A percentile compares a stretch with the other conserved stretches of the same genome.
These are phyloP conservation scores for Phialemoniopsis sp. DNA, from an alignment of 2,329 filamentous ascomycete genomes.

Conservation along the genomic window DNA sequence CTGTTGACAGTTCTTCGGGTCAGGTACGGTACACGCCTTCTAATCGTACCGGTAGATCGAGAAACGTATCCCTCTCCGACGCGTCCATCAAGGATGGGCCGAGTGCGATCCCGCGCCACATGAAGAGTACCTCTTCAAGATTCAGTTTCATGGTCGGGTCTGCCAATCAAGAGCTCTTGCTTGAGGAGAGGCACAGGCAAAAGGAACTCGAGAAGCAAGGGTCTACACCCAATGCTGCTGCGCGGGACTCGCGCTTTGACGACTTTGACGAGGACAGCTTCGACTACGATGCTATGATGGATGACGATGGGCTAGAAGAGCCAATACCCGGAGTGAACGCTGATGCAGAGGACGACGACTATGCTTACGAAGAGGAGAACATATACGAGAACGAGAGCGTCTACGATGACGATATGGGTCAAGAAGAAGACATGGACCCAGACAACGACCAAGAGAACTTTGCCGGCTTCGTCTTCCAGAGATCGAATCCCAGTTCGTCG, in stretches of 20 bases:
- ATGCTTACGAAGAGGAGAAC: constrained; percentile 52
- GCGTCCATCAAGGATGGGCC: constrained; percentile 37
- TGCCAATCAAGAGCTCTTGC: constrained; percentile 61
- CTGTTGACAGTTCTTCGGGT: constrained; percentile 15
- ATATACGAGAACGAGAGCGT: constrained; percentile 23
- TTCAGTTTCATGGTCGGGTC: constrained; percentile 78
- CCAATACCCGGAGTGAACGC: constrained; percentile 56
- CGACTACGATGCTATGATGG: constrained; percentile 61
- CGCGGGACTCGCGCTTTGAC: constrained; percentile 51
- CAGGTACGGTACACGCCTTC: constrained; percentile 23
- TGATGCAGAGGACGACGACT: constrained; percentile 53
- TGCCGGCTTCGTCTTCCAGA: constrained; percentile 54
- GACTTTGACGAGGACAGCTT: constrained; percentile 59
- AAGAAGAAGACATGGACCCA: constrained; percentile 33
- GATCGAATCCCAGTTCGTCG: constrained; percentile 46
- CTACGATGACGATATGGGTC: constrained; percentile 23
- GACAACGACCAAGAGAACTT: constrained; percentile 58
- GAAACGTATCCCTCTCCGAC: constrained; percentile 48
- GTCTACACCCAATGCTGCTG: constrained; percentile 25
- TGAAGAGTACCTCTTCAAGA: constrained; percentile 73
- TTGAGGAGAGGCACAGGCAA: constrained; percentile 70
- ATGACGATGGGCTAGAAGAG: constrained; percentile 63
- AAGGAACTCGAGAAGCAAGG: constrained; percentile 59
- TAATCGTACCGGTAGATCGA: constrained; percentile 37
- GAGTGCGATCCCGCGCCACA: constrained; percentile 54